Percentiles rank a stretch among this genome's conserved stretches.
Evolutionary conservation across 108 stramenopile genomes (phyloP).

Genomic region (Chaetoceros tenuissimus): DNA sequence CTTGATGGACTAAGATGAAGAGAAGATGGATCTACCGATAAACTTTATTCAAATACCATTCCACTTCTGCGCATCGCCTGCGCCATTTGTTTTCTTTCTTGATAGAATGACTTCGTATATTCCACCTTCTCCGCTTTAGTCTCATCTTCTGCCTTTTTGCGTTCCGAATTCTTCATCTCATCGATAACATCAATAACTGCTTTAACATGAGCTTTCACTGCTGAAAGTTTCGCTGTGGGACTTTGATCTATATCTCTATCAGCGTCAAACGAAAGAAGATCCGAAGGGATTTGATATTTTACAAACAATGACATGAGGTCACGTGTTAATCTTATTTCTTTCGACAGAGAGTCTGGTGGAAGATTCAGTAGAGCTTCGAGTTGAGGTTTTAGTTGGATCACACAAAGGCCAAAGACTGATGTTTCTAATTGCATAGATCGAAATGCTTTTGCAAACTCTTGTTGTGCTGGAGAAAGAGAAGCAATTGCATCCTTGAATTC

Average conservation of each 20-base stretch:
- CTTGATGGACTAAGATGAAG: neutral
- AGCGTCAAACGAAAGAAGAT: conserved; percentile 75
- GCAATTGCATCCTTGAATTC: conserved; percentile 82
- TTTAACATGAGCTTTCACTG: conserved; percentile 56
- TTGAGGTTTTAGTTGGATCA: conserved; percentile 85
- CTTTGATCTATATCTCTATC: too few species aligned
- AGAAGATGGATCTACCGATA: neutral
- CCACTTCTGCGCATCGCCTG: neutral
- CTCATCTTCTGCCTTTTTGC: conserved; percentile 34
- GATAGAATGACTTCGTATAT: neutral
- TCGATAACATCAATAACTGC: conserved; percentile 58
- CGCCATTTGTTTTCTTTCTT: neutral
- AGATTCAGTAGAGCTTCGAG: conserved; percentile 64
- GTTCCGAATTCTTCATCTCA: conserved; percentile 35
- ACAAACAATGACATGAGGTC: conserved; percentile 77
- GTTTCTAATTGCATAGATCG: conserved; percentile 77
- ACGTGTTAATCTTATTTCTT: conserved; percentile 77
- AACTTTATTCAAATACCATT: neutral
- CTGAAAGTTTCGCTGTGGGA: too few species aligned
- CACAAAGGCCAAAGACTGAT: conserved; percentile 70
- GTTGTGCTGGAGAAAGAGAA: conserved; percentile 80
- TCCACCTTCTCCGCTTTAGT: conserved; percentile 15
- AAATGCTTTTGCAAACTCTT: conserved; percentile 63
- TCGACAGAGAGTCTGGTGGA: conserved; percentile 54
- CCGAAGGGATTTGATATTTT: conserved; percentile 79